Evolutionary conservation across 78 protist genomes (phyloP).

Genomic region (Cavenderia fasciculata): DNA sequence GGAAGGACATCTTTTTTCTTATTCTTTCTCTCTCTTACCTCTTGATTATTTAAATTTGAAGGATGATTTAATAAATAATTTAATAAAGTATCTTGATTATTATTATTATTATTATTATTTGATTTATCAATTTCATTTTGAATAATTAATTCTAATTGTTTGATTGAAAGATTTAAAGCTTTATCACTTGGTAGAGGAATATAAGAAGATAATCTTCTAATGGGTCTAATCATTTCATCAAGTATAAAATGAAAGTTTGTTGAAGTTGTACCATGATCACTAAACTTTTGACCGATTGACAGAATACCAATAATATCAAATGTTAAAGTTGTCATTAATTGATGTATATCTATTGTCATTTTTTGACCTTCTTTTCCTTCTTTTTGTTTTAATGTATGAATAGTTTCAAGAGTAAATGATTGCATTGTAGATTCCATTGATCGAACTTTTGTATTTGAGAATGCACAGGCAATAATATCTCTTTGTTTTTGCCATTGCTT

Average conservation of each 20-base stretch:
- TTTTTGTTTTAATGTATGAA: not conserved
- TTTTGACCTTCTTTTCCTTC: not conserved
- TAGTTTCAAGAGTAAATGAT: not conserved
- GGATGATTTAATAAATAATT: slow-evolving; percentile 36
- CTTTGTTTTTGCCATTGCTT: slow-evolving; percentile 33
- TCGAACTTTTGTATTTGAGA: slow-evolving; percentile 19
- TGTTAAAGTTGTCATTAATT: slow-evolving; percentile 1
- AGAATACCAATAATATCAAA: slow-evolving; percentile 64
- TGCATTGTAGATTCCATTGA: slow-evolving; percentile 25
- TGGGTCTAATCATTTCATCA: slow-evolving; percentile 63
- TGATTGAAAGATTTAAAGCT: not conserved
- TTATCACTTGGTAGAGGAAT: slow-evolving; percentile 26
- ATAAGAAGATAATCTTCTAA: slow-evolving; percentile 40
- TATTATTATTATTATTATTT: not conserved
- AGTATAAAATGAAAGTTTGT: slow-evolving; percentile 31
- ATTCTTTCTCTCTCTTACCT: not conserved
- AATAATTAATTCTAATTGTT: slow-evolving; percentile 4
- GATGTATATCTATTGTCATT: slow-evolving; percentile 21
- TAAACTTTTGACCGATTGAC: slow-evolving; percentile 36
- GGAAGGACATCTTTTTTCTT: not conserved
- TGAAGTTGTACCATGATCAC: not conserved
- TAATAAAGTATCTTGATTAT: not conserved
- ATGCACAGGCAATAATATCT: not conserved
- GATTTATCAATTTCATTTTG: not conserved
- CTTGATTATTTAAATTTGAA: not conserved